A percentile compares a stretch with the other conserved stretches of the same genome.
These are phyloP conservation scores for Malus asiatica DNA, from an alignment of 306 rosid genomes.

Conservation along the genomic window DNA sequence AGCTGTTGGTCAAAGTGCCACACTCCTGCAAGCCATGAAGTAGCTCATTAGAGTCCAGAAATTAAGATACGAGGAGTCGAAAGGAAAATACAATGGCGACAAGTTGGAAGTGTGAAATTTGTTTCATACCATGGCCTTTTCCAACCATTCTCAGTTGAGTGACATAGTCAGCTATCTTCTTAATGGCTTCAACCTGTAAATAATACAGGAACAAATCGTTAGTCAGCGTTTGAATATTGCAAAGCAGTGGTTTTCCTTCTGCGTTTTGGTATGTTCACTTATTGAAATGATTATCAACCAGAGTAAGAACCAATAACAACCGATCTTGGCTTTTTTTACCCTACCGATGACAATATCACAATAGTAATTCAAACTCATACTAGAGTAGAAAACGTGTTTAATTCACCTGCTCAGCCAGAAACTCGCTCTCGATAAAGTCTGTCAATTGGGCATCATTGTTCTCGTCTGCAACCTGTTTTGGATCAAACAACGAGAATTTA, in stretches of 20 bases:
- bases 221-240: background rate
- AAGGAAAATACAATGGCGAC: background rate
- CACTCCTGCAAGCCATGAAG: constrained; percentile 48
- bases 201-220: background rate
- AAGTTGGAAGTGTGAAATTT: background rate
- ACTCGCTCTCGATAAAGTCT: constrained; percentile 67
- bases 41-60: background rate
- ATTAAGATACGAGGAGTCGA: background rate
- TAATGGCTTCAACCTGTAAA: constrained; percentile 68
- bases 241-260: background rate
- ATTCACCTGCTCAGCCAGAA: constrained; percentile 69
- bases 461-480: constrained; percentile 52
- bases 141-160: constrained; percentile 79
- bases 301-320: background rate
- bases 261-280: background rate
- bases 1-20: constrained; percentile 89
- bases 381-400: background rate
- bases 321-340: background rate
- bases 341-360: too few species aligned
- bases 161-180: constrained; percentile 70
- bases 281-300: background rate
- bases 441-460: constrained; percentile 57
- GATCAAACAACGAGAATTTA: background rate
- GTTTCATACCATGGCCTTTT: constrained; percentile 71
- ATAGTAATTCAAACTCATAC: background rate